These are phyloP conservation scores for Boechera divaricarpa DNA, from an alignment of 345 rosid genomes.

Conservation along the genomic window DNA sequence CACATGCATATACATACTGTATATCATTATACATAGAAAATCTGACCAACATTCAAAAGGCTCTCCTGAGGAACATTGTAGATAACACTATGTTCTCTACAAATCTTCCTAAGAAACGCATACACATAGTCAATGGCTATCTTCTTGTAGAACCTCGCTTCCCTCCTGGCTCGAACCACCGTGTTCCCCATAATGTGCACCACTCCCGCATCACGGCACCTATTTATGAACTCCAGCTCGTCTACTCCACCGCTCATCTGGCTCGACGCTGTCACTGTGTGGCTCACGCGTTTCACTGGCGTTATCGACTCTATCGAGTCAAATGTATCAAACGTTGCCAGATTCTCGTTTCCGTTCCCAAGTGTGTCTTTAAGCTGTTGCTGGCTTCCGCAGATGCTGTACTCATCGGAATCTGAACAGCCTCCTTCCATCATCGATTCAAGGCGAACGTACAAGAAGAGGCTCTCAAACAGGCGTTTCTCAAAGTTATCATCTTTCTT, in stretches of 20 bases:
- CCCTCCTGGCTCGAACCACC: constrained; percentile 64
- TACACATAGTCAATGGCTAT: constrained; percentile 68
- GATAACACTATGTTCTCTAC: constrained; percentile 74
- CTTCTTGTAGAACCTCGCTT: constrained; percentile 66
- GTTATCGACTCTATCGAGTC: constrained; percentile 41
- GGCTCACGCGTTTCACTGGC: constrained; percentile 38
- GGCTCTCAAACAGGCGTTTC: constrained; percentile 66
- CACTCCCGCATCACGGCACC: constrained; percentile 69
- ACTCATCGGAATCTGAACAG: constrained; percentile 76
- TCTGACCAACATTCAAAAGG: constrained; percentile 75
- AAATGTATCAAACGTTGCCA: constrained; percentile 40
- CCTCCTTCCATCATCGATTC: constrained; percentile 82
- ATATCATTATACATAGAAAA: constrained; percentile 59
- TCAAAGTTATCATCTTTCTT: constrained; percentile 80
- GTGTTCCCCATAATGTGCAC: constrained; percentile 83
- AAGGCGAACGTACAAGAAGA: constrained; percentile 64
- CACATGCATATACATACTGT: constrained; percentile 1
- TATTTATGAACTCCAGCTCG: constrained; percentile 63
- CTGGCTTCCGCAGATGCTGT: constrained; percentile 57
- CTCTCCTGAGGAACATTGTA: constrained; percentile 80
- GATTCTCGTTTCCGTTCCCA: constrained; percentile 31
- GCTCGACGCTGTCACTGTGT: constrained; percentile 50
- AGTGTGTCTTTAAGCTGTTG: constrained; percentile 43
- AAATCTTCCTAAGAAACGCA: constrained; percentile 82
- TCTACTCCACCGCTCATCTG: constrained; percentile 58